phyloP scores from a whole-genome alignment of 2,329 filamentous ascomycete genomes.

The Westerdykella aurantiaca region DNA sequence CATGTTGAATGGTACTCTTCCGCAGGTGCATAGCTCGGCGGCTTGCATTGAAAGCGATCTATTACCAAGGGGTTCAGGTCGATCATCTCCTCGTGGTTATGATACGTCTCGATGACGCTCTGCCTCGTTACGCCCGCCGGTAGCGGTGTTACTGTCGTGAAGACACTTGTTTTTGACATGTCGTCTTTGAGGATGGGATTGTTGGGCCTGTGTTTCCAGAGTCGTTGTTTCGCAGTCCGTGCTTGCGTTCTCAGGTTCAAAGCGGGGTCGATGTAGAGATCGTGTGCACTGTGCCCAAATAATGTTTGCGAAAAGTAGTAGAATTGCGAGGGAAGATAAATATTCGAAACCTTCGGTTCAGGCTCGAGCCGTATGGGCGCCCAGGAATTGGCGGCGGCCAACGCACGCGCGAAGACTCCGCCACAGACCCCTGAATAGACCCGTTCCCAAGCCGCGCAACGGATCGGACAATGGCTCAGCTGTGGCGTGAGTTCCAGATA shows the following conservation, averaged over 20 bases:
- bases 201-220: background rate
- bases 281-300: background rate
- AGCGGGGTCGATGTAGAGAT: background rate
- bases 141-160: conserved; percentile 74
- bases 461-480: too few species aligned
- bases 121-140: conserved; percentile 62
- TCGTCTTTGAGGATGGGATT: conserved; percentile 15
- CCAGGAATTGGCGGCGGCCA: too few species aligned
- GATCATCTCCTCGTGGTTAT: conserved; percentile 77
- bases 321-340: too few species aligned
- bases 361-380: too few species aligned
- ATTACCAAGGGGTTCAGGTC: conserved; percentile 79
- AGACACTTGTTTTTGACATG: conserved; percentile 66
- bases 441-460: too few species aligned
- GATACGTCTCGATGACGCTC: conserved; percentile 68
- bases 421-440: too few species aligned
- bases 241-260: background rate
- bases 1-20: conserved; percentile 70
- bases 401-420: too few species aligned
- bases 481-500: too few species aligned
- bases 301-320: too few species aligned
- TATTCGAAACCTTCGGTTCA: too few species aligned
- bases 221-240: background rate
- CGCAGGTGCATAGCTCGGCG: conserved; percentile 59
- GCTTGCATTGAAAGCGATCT: conserved; percentile 61